Percentiles rank a stretch among this genome's conserved stretches.
Conservation (phyloP, 371 early-diverging fungal genomes). For the Sporodiniella umbellata region DNA sequence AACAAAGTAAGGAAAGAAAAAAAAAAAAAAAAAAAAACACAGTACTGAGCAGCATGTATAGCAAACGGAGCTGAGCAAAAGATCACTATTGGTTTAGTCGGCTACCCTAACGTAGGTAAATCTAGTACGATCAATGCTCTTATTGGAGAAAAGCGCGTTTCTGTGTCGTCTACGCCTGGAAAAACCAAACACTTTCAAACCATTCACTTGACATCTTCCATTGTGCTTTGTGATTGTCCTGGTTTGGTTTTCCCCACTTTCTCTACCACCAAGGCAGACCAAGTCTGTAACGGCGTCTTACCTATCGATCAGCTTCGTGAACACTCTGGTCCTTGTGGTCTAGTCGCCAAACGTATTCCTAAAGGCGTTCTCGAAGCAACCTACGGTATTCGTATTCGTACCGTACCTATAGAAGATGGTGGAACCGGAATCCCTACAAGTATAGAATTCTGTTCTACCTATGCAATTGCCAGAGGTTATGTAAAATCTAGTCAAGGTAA, state of each 20-base stretch:
- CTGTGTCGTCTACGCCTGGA: slow-evolving; percentile 98
- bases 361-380: slow-evolving; percentile 83
- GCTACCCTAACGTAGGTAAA: slow-evolving; percentile 99
- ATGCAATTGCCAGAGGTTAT: slow-evolving; percentile 88
- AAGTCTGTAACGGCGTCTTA: slow-evolving; percentile 98
- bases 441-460: slow-evolving; percentile 74
- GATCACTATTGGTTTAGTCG: slow-evolving; percentile 94
- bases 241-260: slow-evolving; percentile 99
- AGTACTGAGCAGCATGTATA: no score
- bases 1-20: slow-evolving; percentile 9
- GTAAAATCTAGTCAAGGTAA: slow-evolving; percentile 91
- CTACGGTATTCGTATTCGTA: slow-evolving; percentile 89
- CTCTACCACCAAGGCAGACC: slow-evolving; percentile 96
- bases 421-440: slow-evolving; percentile 81
- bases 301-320: slow-evolving; percentile 99
- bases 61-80: slow-evolving; percentile 32
- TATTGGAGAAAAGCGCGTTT: slow-evolving; percentile 92
- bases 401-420: slow-evolving; percentile 77
- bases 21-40: no score
- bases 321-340: slow-evolving; percentile 81
- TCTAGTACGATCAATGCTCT: slow-evolving; percentile 99
- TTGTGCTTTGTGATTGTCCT: slow-evolving; percentile 98
- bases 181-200: slow-evolving; percentile 99
- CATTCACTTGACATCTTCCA: slow-evolving; percentile 75
- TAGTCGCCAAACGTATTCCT: slow-evolving; percentile 89